phyloP scores from a whole-genome alignment of 208 protist species.

The Strigomonas galati region DNA sequence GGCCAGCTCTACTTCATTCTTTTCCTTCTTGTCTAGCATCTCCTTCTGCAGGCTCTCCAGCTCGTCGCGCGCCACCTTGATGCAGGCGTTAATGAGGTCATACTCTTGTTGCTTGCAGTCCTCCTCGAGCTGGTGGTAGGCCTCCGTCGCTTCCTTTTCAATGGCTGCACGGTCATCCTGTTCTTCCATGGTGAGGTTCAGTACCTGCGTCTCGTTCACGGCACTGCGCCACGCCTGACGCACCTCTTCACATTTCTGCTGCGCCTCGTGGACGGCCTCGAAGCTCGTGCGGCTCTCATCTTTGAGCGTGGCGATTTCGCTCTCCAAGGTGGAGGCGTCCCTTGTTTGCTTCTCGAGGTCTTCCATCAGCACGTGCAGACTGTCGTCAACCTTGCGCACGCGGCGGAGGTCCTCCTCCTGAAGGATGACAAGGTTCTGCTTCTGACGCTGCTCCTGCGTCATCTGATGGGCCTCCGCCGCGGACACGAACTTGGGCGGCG shows the following conservation, averaged over 20 bases:
- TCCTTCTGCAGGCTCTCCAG: slow-evolving; percentile 21
- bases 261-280: slow-evolving; percentile 36
- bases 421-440: slow-evolving; percentile 24
- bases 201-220: slow-evolving; percentile 21
- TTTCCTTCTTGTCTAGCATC: slow-evolving; percentile 27
- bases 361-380: slow-evolving; percentile 23
- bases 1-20: slow-evolving; percentile 62
- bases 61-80: slow-evolving; percentile 24
- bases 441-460: neutral
- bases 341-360: slow-evolving; percentile 16
- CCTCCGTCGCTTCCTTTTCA: slow-evolving; percentile 15
- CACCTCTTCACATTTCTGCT: slow-evolving; percentile 30
- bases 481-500: slow-evolving; percentile 42
- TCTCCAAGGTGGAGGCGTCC: slow-evolving; percentile 26
- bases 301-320: slow-evolving; percentile 19
- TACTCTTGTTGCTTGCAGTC: slow-evolving; percentile 9
- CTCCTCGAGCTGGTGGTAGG: slow-evolving; percentile 34
- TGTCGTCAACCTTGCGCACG: slow-evolving; percentile 38
- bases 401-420: slow-evolving; percentile 33
- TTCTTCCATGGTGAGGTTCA: slow-evolving; percentile 26
- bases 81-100: slow-evolving; percentile 4
- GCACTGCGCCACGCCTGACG: slow-evolving; percentile 16
- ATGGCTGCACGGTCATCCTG: slow-evolving; percentile 25
- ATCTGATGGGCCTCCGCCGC: slow-evolving; percentile 22
- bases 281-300: slow-evolving; percentile 36